These are phyloP conservation scores for Suhomyces canberraensis DNA, from an alignment of 805 yeast genomes.

Conservation along the genomic window DNA sequence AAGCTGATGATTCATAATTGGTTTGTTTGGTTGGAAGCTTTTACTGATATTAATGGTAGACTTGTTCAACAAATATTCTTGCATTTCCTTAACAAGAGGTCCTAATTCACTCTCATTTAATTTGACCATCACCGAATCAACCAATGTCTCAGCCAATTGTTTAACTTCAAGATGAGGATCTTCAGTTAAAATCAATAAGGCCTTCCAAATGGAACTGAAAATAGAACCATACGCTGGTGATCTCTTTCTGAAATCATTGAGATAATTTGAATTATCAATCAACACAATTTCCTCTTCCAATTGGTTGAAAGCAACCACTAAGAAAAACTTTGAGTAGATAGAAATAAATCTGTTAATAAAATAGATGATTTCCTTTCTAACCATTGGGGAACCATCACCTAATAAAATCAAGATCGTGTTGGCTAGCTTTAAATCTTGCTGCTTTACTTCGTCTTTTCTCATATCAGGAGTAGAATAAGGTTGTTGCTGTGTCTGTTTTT, in stretches of 20 bases:
- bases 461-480: slow-evolving; percentile 25
- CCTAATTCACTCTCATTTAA: slow-evolving; percentile 65
- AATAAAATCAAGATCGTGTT: slow-evolving; percentile 62
- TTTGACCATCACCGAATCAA: slow-evolving; percentile 66
- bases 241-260: slow-evolving; percentile 61
- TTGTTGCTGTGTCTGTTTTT: slow-evolving; percentile 2
- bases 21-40: slow-evolving; percentile 38
- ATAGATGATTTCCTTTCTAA: slow-evolving; percentile 77
- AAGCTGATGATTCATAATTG: slow-evolving; percentile 32
- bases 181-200: slow-evolving; percentile 71
- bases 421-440: slow-evolving; percentile 70
- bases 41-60: slow-evolving; percentile 38
- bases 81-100: slow-evolving; percentile 63
- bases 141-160: slow-evolving; percentile 65
- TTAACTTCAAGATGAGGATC: slow-evolving; percentile 87
- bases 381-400: slow-evolving; percentile 87
- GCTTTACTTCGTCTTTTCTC: slow-evolving; percentile 48
- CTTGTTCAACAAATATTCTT: slow-evolving; percentile 56
- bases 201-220: slow-evolving; percentile 84
- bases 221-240: slow-evolving; percentile 86
- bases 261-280: slow-evolving; percentile 56
- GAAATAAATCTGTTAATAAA: slow-evolving; percentile 73
- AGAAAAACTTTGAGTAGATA: slow-evolving; percentile 67
- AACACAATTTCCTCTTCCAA: slow-evolving; percentile 74
- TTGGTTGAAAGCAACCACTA: slow-evolving; percentile 84